Base-by-base conservation (phyloP, 2,329 filamentous ascomycete genomes). In the Stylonectria norvegica region DNA sequence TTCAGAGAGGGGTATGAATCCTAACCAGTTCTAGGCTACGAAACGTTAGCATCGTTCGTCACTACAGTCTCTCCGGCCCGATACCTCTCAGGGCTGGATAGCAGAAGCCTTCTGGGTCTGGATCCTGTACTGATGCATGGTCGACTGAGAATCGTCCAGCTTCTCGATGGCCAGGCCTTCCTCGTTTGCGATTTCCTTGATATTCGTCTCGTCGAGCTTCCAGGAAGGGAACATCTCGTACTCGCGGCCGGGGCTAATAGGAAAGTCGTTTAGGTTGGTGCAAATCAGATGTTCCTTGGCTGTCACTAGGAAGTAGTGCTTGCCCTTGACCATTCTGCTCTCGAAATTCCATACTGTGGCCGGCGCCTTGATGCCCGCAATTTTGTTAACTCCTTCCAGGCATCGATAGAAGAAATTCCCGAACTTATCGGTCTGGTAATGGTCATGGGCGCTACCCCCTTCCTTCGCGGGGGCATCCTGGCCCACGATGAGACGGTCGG, bases 201-300 rank as follows among this genome's bases (percentile, higher is more conserved):
- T 44, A 2, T 56, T 40, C 0, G 6, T 5, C 15, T 54, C 47
- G 0, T 33, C 42, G 4, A 48, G 50, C 36, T 56, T 56, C 53
- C 53, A 56, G 7, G 51, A 55, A 0, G 41, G 40, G 20, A 56
- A 55, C 47, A 56, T 52, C 5, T 35, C 38, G 42, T 49, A 56
- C 0, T 5, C n/a, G 1, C 43, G 42, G 0, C 45, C 49, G 1
- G 34, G 4, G 2, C 34, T 7, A 6, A 52, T 15, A 1, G 36
- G 7, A 2, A 38, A 34, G 10, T 38, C 15, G 9, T 20, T 11
- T 10, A 49, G 48, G 2, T 40, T 38, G 5, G 5, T 14, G 5
- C 51, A 54, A 1, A 47, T 8, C 42, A 55, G 49, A 3, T 45
- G 28, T 3, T 47, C 17, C 23, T 40, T 25, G 1, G 44, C 42